Evolutionary conservation across 164 flowering plant genomes (phyloP).

Genomic region (Dillenia suffruticosa): DNA sequence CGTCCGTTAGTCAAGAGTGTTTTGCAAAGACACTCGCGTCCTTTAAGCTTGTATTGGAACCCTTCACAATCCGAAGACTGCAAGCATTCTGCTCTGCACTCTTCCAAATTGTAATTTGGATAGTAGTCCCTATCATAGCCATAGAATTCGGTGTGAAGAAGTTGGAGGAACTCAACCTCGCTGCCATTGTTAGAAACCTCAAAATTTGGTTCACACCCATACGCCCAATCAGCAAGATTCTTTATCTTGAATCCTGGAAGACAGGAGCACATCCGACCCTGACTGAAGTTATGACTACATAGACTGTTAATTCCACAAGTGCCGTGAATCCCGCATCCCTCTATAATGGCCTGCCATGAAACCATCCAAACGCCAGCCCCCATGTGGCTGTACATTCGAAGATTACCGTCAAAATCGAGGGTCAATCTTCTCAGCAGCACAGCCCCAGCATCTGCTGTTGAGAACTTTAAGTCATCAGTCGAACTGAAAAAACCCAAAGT

Average conservation of each 20-base stretch:
- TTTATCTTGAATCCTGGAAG: constrained; percentile 15
- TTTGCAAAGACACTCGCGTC: background rate
- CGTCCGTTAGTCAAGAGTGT: too few species aligned
- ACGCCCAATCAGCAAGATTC: constrained; percentile 16
- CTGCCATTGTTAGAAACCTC: constrained; percentile 4
- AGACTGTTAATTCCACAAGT: constrained; percentile 25
- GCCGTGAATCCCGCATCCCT: constrained; percentile 20
- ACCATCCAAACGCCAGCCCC: constrained; percentile 8
- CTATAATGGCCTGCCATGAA: constrained; percentile 16
- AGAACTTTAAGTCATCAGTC: constrained; percentile 9
- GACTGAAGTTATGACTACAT: constrained; percentile 4
- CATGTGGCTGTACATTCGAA: constrained; percentile 18
- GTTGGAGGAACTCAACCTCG: constrained; percentile 1
- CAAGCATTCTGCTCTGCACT: constrained; percentile 22
- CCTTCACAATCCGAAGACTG: constrained; percentile 13
- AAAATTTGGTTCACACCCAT: constrained; percentile 31
- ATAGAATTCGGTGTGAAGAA: constrained; percentile 19
- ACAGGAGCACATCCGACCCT: constrained; percentile 21
- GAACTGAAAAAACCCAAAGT: constrained; percentile 15
- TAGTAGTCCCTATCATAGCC: constrained; percentile 15
- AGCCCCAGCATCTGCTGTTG: constrained; percentile 11
- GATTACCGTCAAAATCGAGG: constrained; percentile 27
- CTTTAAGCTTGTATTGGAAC: constrained; percentile 4
- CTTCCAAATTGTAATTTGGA: constrained; percentile 1
- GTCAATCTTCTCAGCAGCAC: constrained; percentile 16